Percentiles rank a stretch among this genome's conserved stretches.
phyloP scores from a whole-genome alignment of 345 rosid genomes.

The Lepidium africanum region DNA sequence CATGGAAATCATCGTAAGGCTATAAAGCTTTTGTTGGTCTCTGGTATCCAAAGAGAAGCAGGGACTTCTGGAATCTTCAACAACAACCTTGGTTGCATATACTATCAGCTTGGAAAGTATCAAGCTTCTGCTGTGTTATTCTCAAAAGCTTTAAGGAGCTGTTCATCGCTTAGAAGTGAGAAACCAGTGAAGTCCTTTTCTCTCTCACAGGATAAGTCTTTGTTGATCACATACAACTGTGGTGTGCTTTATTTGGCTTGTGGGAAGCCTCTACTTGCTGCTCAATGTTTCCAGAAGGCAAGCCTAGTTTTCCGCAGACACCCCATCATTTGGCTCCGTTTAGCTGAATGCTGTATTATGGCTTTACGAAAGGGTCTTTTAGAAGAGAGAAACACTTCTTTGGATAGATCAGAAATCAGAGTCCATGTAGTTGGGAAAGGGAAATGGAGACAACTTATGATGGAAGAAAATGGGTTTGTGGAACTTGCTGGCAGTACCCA shows the following conservation, averaged over 20 bases:
- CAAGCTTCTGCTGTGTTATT: constrained; percentile 60
- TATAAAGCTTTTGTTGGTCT: constrained; percentile 81
- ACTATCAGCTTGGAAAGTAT: constrained; percentile 65
- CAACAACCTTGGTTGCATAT: constrained; percentile 94
- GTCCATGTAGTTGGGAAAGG: constrained; percentile 79
- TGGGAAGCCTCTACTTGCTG: constrained; percentile 87
- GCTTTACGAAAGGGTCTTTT: constrained; percentile 73
- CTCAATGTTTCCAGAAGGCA: constrained; percentile 81
- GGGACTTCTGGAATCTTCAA: constrained; percentile 71
- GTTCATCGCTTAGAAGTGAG: constrained; percentile 65
- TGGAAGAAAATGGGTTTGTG: constrained; percentile 46
- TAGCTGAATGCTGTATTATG: constrained; percentile 92
- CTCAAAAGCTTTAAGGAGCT: constrained; percentile 62
- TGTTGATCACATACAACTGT: constrained; percentile 68
- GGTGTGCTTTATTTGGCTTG: constrained; percentile 78
- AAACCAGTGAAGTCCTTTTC: constrained; percentile 60
- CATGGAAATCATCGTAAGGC: constrained; percentile 95
- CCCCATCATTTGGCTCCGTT: constrained; percentile 88
- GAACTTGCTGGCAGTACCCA: constrained; percentile 37
- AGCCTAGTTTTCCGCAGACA: constrained; percentile 50
- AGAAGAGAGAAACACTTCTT: constrained; percentile 29
- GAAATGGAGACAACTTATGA: constrained; percentile 75
- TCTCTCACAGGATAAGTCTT: constrained; percentile 82
- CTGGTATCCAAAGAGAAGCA: constrained; percentile 55
- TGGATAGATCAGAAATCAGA: constrained; percentile 48